phyloP scores from a whole-genome alignment of 106 monocot genomes.

The Apostasia shenzhenica region DNA sequence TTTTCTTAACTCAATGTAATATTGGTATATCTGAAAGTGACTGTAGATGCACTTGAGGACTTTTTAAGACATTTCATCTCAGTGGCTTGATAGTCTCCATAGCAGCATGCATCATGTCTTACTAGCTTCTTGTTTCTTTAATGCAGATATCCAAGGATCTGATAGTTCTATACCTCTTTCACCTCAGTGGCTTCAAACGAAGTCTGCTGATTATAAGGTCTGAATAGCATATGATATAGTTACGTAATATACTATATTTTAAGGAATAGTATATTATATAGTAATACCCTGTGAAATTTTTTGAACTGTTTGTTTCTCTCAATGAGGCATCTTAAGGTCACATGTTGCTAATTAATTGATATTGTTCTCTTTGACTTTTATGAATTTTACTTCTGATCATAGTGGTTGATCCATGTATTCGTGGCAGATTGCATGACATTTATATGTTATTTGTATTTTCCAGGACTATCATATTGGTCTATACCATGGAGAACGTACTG shows the following conservation, averaged over 20 bases:
- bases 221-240: constrained; percentile 4
- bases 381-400: not conserved
- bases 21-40: no score
- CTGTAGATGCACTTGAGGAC: no score
- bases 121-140: constrained; percentile 3
- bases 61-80: no score
- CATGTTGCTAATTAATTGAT: constrained; percentile 3
- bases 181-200: constrained; percentile 92
- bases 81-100: not conserved
- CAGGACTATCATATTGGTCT: constrained; percentile 39
- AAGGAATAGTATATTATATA: not conserved
- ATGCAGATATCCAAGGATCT: constrained; percentile 59
- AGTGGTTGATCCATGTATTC: not conserved
- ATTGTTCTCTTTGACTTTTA: not conserved
- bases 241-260: not conserved
- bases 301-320: not conserved
- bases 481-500: constrained; percentile 28
- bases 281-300: not conserved
- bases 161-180: constrained; percentile 73
- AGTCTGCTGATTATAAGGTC: constrained; percentile 59
- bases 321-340: not conserved
- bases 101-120: not conserved
- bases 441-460: not conserved
- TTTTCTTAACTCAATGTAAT: no score
- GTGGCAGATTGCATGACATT: not conserved